These are phyloP conservation scores for Chytriomyces sp. DNA, from an alignment of 192 early-diverging fungal species.

Conservation along the genomic window DNA sequence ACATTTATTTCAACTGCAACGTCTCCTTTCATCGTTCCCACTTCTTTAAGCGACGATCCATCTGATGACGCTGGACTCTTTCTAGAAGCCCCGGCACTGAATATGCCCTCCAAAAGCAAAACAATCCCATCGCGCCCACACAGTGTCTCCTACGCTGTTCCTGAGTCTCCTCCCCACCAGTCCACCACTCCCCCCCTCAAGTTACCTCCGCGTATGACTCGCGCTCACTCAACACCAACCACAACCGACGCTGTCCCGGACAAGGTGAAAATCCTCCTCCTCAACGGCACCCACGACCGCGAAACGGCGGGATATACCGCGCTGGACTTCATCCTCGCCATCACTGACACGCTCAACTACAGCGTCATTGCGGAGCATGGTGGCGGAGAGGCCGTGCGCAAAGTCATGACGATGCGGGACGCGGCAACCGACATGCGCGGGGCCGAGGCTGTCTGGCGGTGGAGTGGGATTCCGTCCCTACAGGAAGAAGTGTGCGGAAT, in stretches of 20 bases:
- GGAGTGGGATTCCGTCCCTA: neutral
- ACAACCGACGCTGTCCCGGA: conserved; percentile 9
- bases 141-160: too few species aligned
- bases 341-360: conserved; percentile 69
- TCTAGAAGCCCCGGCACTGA: neutral
- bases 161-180: too few species aligned
- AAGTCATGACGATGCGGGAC: conserved; percentile 26
- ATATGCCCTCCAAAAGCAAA: neutral
- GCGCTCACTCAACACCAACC: neutral
- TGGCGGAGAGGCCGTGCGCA: neutral
- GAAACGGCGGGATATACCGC: conserved; percentile 72
- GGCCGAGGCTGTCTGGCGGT: conserved; percentile 25
- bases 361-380: conserved; percentile 34
- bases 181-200: neutral
- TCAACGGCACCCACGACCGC: conserved; percentile 70
- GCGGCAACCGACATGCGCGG: conserved; percentile 22
- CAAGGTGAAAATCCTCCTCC: conserved; percentile 62
- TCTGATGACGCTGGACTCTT: neutral
- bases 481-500: neutral
- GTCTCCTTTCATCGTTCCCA: neutral
- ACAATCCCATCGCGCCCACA: neutral
- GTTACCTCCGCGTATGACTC: neutral
- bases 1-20: neutral
- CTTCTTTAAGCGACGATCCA: neutral
- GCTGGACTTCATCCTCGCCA: conserved; percentile 69